These are phyloP conservation scores for Thalassia testudinum DNA, from an alignment of 116 monocot genomes.

Conservation along the genomic window DNA sequence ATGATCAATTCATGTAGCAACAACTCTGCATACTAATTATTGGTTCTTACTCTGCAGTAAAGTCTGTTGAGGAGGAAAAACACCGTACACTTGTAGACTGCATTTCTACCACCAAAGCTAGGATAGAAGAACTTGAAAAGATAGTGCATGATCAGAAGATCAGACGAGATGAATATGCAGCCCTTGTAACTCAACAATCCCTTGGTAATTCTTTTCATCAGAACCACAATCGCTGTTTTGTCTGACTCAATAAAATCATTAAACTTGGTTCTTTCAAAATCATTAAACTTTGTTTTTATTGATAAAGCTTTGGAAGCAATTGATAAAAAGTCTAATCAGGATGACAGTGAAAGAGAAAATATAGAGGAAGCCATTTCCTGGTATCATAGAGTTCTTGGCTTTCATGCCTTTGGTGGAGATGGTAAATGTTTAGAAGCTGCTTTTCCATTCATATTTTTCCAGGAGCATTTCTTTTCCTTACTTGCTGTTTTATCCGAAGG, in stretches of 20 bases:
- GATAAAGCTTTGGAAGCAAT: constrained; percentile 28
- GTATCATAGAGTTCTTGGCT: constrained; percentile 73
- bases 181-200: constrained; percentile 32
- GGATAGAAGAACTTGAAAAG: constrained; percentile 28
- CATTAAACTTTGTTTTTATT: background rate
- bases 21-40: background rate
- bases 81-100: constrained; percentile 17
- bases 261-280: background rate
- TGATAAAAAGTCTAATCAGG: constrained; percentile 30
- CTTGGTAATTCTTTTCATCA: constrained; percentile 14
- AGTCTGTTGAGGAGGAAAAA: constrained; percentile 37
- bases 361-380: constrained; percentile 45
- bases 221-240: background rate
- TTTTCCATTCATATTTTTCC: constrained; percentile 1
- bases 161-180: constrained; percentile 32
- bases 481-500: constrained; percentile 25
- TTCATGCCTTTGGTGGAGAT: constrained; percentile 58
- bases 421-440: constrained; percentile 26
- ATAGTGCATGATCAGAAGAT: constrained; percentile 25
- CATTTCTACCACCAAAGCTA: constrained; percentile 17
- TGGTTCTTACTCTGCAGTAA: constrained; percentile 26
- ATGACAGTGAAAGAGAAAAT: constrained; percentile 28
- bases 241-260: background rate
- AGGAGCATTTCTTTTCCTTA: background rate
- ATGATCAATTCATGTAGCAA: background rate